These are phyloP conservation scores for Corallochytrium limacisporum DNA, from an alignment of 78 protist genomes.

Conservation along the genomic window DNA sequence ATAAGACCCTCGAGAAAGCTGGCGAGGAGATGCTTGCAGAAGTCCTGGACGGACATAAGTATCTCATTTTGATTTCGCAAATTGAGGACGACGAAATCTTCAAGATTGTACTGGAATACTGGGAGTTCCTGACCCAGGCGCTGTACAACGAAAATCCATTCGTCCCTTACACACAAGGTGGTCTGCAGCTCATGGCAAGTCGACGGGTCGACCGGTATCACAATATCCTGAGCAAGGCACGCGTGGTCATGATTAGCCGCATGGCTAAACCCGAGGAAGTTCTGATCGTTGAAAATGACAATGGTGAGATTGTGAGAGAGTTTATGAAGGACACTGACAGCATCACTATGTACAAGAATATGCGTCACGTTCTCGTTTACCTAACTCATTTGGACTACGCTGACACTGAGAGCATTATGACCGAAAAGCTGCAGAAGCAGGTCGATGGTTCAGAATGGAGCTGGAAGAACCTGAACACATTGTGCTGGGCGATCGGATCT, in stretches of 20 bases:
- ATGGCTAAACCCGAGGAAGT: constrained; percentile 99
- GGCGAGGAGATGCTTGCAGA: neutral
- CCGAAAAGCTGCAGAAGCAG: constrained; percentile 32
- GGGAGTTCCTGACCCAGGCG: constrained; percentile 47
- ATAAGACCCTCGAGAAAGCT: neutral
- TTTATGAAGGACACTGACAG: constrained; percentile 46
- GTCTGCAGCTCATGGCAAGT: neutral
- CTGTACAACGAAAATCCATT: constrained; percentile 32
- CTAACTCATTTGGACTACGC: constrained; percentile 84
- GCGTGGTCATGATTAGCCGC: constrained; percentile 61
- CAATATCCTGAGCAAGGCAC: constrained; percentile 51
- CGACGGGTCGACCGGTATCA: neutral
- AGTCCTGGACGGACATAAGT: constrained; percentile 38
- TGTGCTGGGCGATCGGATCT: constrained; percentile 99
- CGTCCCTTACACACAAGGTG: neutral
- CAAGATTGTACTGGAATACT: constrained; percentile 91
- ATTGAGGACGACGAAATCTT: constrained; percentile 82
- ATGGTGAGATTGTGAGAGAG: constrained; percentile 89
- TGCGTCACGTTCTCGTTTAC: constrained; percentile 63
- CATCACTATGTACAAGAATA: constrained; percentile 63
- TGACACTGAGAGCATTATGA: constrained; percentile 84
- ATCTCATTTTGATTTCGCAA: constrained; percentile 47
- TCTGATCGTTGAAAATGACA: constrained; percentile 85
- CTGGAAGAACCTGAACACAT: constrained; percentile 67
- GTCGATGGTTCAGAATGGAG: constrained; percentile 51